Base-by-base conservation (phyloP, 768 basidiomycete genomes). In the Psilocybe subaeruginosa region DNA sequence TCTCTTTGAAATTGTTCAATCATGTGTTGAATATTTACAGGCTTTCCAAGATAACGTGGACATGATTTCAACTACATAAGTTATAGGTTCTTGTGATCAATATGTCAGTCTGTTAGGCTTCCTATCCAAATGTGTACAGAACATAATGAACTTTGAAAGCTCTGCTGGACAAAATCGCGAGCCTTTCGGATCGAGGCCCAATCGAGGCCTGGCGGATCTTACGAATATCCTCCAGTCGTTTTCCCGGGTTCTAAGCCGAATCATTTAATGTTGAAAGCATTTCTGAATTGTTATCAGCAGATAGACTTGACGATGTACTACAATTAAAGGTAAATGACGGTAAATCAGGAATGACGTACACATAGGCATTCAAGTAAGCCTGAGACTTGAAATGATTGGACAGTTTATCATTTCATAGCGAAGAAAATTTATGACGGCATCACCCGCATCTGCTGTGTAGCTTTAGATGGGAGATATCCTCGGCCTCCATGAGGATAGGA, bases 201-300 rank as follows among this genome's bases (percentile, higher is more conserved):
- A 69, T 69, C 66, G 68, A 61, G 60, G 37, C 62, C 35, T 55
- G 50, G 29, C 68, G 66, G 68, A 56, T 67, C 64, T 66, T 64
- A 65, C 57, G 35, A 63, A 66, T 65, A 63, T 51, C 33, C 47
- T 60, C 33, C 37, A 29, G 51, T 49, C 47, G 31, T 60, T 46
- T 66, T 53, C 62, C 64, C 66, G 61, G 66, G 27, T 63, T 55
- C 30, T 30, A 54, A 63, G 52, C 64, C 58, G 50, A 33, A 30
- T 31, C 8, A 16, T 60, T 53, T 33, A 54, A 19, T 30, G 43
- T 54, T 56, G 54, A 16, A 19, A 43, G 33, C 11, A 43, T 33
- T 39, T 39, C 57, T 55, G 23, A 35, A 11, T 35, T 35, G 33
- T 35, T 35, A 35, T 35, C 30, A 30, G 4, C 43, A 19, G 16